Base-by-base conservation (phyloP, 225 moss, liverwort and hornwort genomes). In the Straminergon stramineum region DNA sequence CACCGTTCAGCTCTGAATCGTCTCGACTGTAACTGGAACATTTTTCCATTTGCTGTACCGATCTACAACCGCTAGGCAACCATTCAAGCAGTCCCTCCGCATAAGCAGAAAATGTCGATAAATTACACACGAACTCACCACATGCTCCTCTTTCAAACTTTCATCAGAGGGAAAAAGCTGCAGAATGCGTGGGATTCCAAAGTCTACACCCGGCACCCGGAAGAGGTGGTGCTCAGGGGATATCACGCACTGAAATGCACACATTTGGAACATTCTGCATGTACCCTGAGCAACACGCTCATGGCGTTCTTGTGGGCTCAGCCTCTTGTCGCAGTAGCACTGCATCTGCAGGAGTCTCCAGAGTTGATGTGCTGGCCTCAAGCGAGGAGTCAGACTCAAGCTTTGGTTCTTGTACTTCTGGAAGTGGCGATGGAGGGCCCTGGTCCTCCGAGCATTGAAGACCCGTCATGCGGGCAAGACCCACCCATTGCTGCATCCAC, bases 401-500 rank as follows among this genome's bases (percentile, higher is more conserved):
- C 26, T 79, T 78, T 41, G 84, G 17, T 89, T 89, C 88, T 71
- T 79, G 69, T 57, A 21, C 86, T 64, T 88, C 94, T 32, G 84
- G 84, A 84, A 51, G 58, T 84, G 77, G 84, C 39, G 75, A 87
- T 80, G 85, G 77, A 67, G 93, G 77, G 69, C 69, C 75, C 64
- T 89, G 92, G 63, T 89, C 94, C 66, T 95, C 91, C 17, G 89
- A 62, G 34, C 92, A 90, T 87, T 99, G 98, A 71, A 99, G 89
- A 82, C 97, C 97, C 27, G 93, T 89, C 89, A 92, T 61, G 92
- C 96, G 96, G 85, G 98, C 97, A 32, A 99, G 94, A 88, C 95
- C 96, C 76, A 97, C 93, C 97, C 98, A 99, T 96, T 99, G 98
- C 98, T 98, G 86, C 86, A 67, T 66, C 32, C 79, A 87, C 68